These are phyloP conservation scores for Euphorbia schlechtendalii DNA, from an alignment of 441 rosid species.

Conservation along the genomic window DNA sequence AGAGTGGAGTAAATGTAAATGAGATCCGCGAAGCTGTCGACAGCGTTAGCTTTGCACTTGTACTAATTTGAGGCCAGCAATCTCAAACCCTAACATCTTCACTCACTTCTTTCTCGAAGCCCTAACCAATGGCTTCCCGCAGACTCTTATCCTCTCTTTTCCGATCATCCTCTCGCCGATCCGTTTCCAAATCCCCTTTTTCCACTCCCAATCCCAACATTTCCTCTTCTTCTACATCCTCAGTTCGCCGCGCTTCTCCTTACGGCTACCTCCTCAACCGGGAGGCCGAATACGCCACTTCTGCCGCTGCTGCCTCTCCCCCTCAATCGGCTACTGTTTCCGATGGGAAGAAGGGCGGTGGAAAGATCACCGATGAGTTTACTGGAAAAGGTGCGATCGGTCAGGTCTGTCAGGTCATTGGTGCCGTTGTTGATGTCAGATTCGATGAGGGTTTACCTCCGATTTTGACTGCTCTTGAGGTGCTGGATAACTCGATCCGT, in stretches of 20 bases:
- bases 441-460: conserved; percentile 91
- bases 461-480: conserved; percentile 91
- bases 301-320: conserved; percentile 48
- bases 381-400: conserved; percentile 88
- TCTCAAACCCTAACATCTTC: conserved; percentile 33
- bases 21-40: not conserved
- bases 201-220: conserved; percentile 23
- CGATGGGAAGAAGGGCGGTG: conserved; percentile 30
- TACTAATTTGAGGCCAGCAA: not conserved
- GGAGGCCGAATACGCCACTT: conserved; percentile 59
- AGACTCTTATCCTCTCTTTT: conserved; percentile 57
- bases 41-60: too few species aligned
- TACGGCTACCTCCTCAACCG: conserved; percentile 50
- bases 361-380: conserved; percentile 68
- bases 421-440: conserved; percentile 89
- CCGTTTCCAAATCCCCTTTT: conserved; percentile 30
- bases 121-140: conserved; percentile 74
- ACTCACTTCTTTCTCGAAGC: conserved; percentile 29
- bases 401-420: conserved; percentile 84
- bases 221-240: conserved; percentile 22
- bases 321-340: conserved; percentile 28
- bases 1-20: not conserved
- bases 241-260: conserved; percentile 51
- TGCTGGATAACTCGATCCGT: conserved; percentile 52
- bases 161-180: conserved; percentile 75